Evolutionary conservation across 1,284 basidiomycete genomes (phyloP).

Genomic region (Boletus holoroseus): DNA sequence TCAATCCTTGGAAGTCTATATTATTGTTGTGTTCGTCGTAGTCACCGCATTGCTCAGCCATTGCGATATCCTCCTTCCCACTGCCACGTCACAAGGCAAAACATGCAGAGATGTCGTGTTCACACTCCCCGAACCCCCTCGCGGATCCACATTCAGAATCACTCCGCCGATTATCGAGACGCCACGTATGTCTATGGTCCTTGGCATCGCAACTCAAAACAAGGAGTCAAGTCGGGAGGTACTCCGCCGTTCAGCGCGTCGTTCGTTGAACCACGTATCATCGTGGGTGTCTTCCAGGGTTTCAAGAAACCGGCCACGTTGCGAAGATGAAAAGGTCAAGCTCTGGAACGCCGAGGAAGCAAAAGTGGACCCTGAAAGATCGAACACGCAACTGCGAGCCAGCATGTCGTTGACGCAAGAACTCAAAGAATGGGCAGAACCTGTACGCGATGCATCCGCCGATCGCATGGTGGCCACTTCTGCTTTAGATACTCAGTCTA

Average conservation of each 20-base stretch:
- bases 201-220: conserved; percentile 6
- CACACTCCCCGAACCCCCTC: conserved; percentile 25
- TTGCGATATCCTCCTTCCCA: conserved; percentile 5
- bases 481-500: conserved; percentile 8
- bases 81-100: conserved; percentile 1
- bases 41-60: conserved; percentile 44
- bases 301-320: conserved; percentile 22
- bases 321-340: conserved; percentile 28
- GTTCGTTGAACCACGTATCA: conserved; percentile 32
- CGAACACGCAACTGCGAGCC: not conserved
- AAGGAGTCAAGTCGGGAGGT: conserved; percentile 17
- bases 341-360: conserved; percentile 37
- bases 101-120: conserved; percentile 1
- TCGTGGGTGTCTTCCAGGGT: conserved; percentile 33
- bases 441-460: conserved; percentile 6
- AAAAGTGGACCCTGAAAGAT: conserved; percentile 3
- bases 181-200: conserved; percentile 22
- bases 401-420: conserved; percentile 6
- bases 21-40: conserved; percentile 53
- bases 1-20: conserved; percentile 61
- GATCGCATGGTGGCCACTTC: conserved; percentile 5
- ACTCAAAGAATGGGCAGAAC: conserved; percentile 6
- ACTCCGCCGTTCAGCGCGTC: conserved; percentile 18
- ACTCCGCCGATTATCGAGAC: conserved; percentile 29
- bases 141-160: conserved; percentile 31